Conservation (phyloP, 2,329 filamentous ascomycete genomes). For the Aspergillus piperis region DNA sequence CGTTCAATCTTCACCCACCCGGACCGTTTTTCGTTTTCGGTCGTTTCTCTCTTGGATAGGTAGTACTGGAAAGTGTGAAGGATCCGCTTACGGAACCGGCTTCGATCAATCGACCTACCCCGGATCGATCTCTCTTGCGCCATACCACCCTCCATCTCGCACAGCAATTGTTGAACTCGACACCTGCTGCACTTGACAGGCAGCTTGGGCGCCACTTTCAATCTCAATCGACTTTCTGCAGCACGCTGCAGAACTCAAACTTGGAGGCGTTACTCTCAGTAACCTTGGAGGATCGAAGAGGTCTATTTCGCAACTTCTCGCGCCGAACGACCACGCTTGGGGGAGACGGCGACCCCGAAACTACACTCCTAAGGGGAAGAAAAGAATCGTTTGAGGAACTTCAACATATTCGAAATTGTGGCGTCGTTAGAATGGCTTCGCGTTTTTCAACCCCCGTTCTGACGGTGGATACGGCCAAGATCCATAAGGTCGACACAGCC, state of each 20-base stretch:
- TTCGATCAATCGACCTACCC: slow-evolving; percentile 2
- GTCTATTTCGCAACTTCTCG: slow-evolving; percentile 27
- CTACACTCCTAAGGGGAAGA: slow-evolving; percentile 13
- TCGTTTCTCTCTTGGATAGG: slow-evolving; percentile 8
- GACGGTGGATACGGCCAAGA: slow-evolving; percentile 85
- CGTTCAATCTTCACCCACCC: slow-evolving; percentile 12
- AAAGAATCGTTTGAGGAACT: not conserved
- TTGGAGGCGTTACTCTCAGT: slow-evolving; percentile 11
- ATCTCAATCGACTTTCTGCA: slow-evolving; percentile 24
- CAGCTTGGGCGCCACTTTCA: slow-evolving; percentile 22
- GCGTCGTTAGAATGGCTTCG: slow-evolving; percentile 69
- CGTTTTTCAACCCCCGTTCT: slow-evolving; percentile 81
- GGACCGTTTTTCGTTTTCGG: slow-evolving; percentile 24
- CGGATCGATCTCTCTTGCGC: not conserved
- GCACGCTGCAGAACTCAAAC: slow-evolving; percentile 19
- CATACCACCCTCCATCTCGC: not conserved
- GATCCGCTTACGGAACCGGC: not conserved
- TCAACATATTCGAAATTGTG: slow-evolving; percentile 24
- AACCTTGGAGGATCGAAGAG: slow-evolving; percentile 21
- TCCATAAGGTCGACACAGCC: slow-evolving; percentile 91
- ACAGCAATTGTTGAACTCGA: slow-evolving; percentile 2
- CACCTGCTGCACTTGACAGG: slow-evolving; percentile 20
- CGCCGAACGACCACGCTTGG: slow-evolving; percentile 47
- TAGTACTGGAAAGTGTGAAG: slow-evolving; percentile 3
- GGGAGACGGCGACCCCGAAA: slow-evolving; percentile 48